Evolutionary conservation across 345 rosid species (phyloP), one percentile per base, ranked within the genome.

Genomic region (Moringa oleifera): DNA sequence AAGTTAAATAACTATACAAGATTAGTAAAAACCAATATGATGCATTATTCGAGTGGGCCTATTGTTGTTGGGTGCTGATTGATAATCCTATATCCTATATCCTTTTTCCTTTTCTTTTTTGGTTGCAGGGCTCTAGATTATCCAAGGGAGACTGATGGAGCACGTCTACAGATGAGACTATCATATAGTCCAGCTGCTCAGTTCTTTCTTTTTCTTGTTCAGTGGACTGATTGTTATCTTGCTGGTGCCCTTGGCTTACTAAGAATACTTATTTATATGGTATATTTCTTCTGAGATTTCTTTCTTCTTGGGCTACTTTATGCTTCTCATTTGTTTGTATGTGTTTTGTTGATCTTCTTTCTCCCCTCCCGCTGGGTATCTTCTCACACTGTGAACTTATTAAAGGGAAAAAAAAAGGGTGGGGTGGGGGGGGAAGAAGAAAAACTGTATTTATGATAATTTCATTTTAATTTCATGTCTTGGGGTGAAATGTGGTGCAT

Each of bases 231-330:
- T 70, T 90, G 92, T 77, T 81, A 90, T 67, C 88, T 94, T 0
- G 99, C 99, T 33, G 99, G 97, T 59, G 75, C 95, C 8, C 83
- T 94, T 23, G 97, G 99, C 20, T 80, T 94, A 57, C 94, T 94
- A 31, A 85, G 98, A 71, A 77, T 93, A 61, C 96, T 90, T 52
- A 80, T 88, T 58, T 90, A 86, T 57, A 79, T 78, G 96, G 92
- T 90, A 76, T 50, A 6, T 23, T 73, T 53, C 55, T 51, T 11
- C 13, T 41, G 12, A 41, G 47, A 2, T 41, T 15, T 5, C 12
- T 11, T 41, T 41, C 13, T 41, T 4, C 12, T 41, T 41, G 12
- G 47, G 47, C 6, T 28, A 28, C 33, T 28, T 28, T 28, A 28
- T 28, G 8, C 3, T 2, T 28, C 47, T 41, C 12, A 41, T 41